Evolutionary conservation across 1,284 basidiomycete species (phyloP), one percentile per base, ranked within the genome.

Genomic region (Moesziomyces aphidis): DNA sequence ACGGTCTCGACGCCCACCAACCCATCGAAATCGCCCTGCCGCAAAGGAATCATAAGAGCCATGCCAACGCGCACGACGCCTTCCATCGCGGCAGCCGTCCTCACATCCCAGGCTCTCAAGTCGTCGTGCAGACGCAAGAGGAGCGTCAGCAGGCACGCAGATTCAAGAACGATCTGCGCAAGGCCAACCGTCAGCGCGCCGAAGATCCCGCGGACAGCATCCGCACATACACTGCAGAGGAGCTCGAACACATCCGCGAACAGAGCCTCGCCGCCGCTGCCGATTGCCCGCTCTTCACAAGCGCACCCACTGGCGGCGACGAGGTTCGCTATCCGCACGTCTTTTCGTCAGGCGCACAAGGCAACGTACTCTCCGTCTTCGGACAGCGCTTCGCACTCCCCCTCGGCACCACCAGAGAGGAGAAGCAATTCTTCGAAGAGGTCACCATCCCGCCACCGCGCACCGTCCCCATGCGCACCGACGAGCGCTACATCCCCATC

Each of bases 381-480:
- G 95, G 83, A 86, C 88, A 86, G 8, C 92, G 91, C 77, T 93
- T 94, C 77, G 87, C 91, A 72, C 85, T 99, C 34, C 97, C 97
- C 0, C 76, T 93, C 2, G 96, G 95, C 1, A 98, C 95, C 0
- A 88, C 87, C 22, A 88, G 93, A 36, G 85, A 89, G 39, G 87
- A 89, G 61, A 83, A 89, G 69, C 83, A 79, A 81, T 84, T 85
- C 26, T 88, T 85, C 77, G 88, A 89, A 67, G 95, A 98, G 86
- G 93, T 98, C 22, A 89, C 90, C 28, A 89, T 99, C 36, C 97
- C 97, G 3, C 95, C 95, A 22, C 90, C 94, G 0, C 90, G 87
- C 67, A 87, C 90, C 1, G 88, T 97, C 1, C 94, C 95, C 2
- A 91, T 92, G 34, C 90, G 90, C 58, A 83, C 84, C 11, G 87